Evolutionary conservation across 176 grass and related monocot genomes (phyloP).

Genomic region (Triticum monococcum): DNA sequence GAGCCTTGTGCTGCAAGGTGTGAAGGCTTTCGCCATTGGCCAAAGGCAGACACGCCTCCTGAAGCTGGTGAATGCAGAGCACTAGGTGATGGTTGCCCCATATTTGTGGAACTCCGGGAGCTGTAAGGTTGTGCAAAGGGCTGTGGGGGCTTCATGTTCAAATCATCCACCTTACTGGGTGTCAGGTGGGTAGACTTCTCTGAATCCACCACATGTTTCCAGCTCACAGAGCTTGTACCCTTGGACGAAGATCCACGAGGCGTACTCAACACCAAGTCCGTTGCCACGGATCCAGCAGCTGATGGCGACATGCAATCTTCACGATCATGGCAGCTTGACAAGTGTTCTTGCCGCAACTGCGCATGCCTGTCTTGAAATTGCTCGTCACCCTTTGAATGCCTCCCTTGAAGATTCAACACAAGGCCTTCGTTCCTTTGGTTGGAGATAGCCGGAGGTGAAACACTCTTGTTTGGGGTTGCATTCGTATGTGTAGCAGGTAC

Average conservation of each 20-base stretch:
- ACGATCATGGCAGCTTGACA: slow-evolving; percentile 2
- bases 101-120: slow-evolving; percentile 26
- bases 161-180: slow-evolving; percentile 41
- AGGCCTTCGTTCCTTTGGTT: slow-evolving; percentile 63
- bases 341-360: slow-evolving; percentile 18
- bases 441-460: slow-evolving; percentile 52
- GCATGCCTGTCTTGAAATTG: slow-evolving; percentile 37
- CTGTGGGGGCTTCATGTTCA: slow-evolving; percentile 36
- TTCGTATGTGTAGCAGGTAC: slow-evolving; percentile 20
- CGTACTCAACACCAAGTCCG: slow-evolving; percentile 83
- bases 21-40: slow-evolving; percentile 45
- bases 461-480: slow-evolving; percentile 32
- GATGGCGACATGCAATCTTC: slow-evolving; percentile 51
- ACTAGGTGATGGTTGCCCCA: slow-evolving; percentile 24
- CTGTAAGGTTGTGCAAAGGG: slow-evolving; percentile 31
- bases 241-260: slow-evolving; percentile 48
- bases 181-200: slow-evolving; percentile 24
- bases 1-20: slow-evolving; percentile 25
- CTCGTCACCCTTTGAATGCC: slow-evolving; percentile 61
- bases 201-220: slow-evolving; percentile 27
- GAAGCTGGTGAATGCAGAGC: slow-evolving; percentile 33
- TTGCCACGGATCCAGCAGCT: slow-evolving; percentile 56
- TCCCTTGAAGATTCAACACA: slow-evolving; percentile 45
- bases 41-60: slow-evolving; percentile 50
- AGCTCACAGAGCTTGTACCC: slow-evolving; percentile 20